Percentiles rank a stretch among this genome's conserved stretches.
Conservation (phyloP, 306 rosid species). For the Fagus sylvatica region DNA sequence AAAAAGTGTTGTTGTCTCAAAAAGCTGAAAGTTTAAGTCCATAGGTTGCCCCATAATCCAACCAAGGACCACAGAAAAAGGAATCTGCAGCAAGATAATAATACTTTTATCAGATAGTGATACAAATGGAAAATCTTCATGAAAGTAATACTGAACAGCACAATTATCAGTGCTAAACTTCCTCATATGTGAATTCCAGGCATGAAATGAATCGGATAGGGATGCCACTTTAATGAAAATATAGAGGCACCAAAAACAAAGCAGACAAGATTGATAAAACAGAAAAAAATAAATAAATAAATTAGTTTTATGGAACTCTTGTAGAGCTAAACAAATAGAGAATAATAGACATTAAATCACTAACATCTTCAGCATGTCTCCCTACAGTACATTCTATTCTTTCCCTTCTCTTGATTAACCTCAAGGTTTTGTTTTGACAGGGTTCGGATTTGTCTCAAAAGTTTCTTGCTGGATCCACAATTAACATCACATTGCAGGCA, state of each 20-base stretch:
- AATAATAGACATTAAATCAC: not conserved
- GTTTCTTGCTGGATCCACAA: not conserved
- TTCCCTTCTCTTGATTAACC: not conserved
- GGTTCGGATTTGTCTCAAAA: not conserved
- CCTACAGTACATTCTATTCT: not conserved
- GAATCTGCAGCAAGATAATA: conserved; percentile 59
- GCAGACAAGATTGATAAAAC: too few species aligned
- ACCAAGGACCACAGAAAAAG: conserved; percentile 67
- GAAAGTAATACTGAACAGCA: not conserved
- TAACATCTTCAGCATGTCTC: not conserved
- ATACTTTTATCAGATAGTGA: not conserved
- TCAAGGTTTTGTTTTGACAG: too few species aligned
- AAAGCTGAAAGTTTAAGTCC: conserved; percentile 85
- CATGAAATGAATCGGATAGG: not conserved
- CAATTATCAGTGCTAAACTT: not conserved
- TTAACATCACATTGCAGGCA: not conserved
- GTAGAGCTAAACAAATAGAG: not conserved
- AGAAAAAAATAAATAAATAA: too few species aligned
- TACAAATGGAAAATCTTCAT: not conserved
- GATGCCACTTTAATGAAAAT: not conserved
- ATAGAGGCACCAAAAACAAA: too few species aligned
- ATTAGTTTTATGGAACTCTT: not conserved
- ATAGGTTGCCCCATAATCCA: conserved; percentile 71
- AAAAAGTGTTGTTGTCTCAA: conserved; percentile 73
- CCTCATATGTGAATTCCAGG: too few species aligned